phyloP scores from a whole-genome alignment of 805 yeast species.

The Saturnispora hagleri region DNA sequence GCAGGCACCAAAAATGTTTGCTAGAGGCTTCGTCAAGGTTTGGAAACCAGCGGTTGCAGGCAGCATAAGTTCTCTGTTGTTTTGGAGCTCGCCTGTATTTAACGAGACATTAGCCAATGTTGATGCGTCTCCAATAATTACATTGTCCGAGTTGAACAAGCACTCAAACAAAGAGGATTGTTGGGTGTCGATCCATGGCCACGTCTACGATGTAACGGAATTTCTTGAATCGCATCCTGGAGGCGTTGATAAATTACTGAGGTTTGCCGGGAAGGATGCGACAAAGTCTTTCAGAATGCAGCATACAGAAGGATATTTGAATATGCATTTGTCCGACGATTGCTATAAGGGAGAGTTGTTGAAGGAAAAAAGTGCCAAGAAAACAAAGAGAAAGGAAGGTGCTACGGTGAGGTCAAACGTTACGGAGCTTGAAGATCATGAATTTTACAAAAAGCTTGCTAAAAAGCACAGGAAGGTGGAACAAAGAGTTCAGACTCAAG shows the following conservation, averaged over 20 bases:
- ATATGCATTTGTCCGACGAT: constrained; percentile 19
- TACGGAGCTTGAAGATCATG: neutral
- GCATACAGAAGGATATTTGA: constrained; percentile 22
- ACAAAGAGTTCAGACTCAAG: constrained; percentile 19
- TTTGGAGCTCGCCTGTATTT: constrained; percentile 35
- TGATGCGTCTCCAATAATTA: constrained; percentile 8
- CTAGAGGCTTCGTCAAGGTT: neutral
- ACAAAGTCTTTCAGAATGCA: constrained; percentile 25
- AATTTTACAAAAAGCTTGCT: constrained; percentile 15
- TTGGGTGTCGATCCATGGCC: constrained; percentile 78
- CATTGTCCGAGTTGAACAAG: constrained; percentile 13
- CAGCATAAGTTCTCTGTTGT: neutral
- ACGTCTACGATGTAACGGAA: constrained; percentile 80
- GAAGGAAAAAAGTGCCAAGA: constrained; percentile 21
- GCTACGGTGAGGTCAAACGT: neutral
- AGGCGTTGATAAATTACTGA: constrained; percentile 68
- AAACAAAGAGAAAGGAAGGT: constrained; percentile 24
- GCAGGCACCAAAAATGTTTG: neutral
- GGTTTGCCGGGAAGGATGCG: constrained; percentile 63
- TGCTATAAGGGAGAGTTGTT: constrained; percentile 30
- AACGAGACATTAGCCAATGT: constrained; percentile 40
- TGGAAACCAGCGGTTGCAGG: neutral
- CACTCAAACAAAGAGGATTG: constrained; percentile 60
- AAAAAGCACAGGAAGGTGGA: constrained; percentile 7
- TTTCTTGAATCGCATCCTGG: constrained; percentile 89